These are phyloP conservation scores for Camelina sativa DNA, from an alignment of 345 rosid species.

Conservation along the genomic window DNA sequence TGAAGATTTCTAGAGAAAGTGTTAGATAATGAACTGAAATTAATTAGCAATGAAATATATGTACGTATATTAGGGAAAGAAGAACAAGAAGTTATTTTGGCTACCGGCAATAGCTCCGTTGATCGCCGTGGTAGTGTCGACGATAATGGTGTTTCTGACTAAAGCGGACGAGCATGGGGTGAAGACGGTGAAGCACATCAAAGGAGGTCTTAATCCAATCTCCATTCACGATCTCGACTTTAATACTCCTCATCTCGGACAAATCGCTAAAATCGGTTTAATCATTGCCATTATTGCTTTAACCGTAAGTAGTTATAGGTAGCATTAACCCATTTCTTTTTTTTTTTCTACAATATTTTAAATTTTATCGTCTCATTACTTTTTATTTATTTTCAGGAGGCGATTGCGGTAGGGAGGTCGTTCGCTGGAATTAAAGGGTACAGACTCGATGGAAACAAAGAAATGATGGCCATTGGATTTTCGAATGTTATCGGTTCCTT, in stretches of 20 bases:
- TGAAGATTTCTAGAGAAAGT: background rate
- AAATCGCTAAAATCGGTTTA: conserved; percentile 68
- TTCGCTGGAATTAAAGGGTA: conserved; percentile 83
- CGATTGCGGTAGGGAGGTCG: conserved; percentile 84
- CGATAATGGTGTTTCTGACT: conserved; percentile 72
- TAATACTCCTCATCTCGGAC: conserved; percentile 61
- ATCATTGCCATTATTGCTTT: conserved; percentile 70
- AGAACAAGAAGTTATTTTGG: conserved; percentile 80
- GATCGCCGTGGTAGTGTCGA: conserved; percentile 66
- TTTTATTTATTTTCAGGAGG: conserved; percentile 57
- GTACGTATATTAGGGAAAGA: conserved; percentile 57
- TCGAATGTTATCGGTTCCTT: conserved; percentile 81
- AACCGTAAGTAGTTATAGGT: conserved; percentile 50
- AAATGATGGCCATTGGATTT: conserved; percentile 87
- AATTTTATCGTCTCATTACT: background rate
- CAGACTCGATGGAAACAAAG: conserved; percentile 83
- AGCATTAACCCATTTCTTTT: background rate
- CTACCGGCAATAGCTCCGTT: conserved; percentile 87
- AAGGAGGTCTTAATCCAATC: conserved; percentile 80
- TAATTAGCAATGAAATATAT: background rate
- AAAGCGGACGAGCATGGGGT: conserved; percentile 89
- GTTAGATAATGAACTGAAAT: background rate
- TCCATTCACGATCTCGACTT: conserved; percentile 68
- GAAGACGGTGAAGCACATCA: conserved; percentile 72
- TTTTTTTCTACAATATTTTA: background rate